These are phyloP conservation scores for Inonotus obliquus DNA, from an alignment of 1,284 basidiomycete genomes.

Conservation along the genomic window DNA sequence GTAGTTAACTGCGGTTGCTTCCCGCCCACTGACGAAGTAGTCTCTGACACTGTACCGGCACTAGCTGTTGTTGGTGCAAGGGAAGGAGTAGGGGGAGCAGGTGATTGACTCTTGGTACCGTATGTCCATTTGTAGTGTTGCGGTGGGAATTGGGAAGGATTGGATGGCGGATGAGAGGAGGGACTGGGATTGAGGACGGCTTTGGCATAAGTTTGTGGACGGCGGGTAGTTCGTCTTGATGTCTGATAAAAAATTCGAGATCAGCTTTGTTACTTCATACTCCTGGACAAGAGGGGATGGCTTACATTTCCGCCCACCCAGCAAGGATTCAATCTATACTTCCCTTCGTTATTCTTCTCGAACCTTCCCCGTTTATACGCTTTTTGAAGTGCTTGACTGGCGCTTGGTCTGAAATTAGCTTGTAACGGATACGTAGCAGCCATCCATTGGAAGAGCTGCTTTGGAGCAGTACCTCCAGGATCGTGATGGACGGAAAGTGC, in stretches of 20 bases:
- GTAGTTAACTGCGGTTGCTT: neutral
- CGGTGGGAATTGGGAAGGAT: constrained; percentile 5
- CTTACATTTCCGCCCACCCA: constrained; percentile 80
- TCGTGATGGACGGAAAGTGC: constrained; percentile 60
- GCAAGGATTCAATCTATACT: constrained; percentile 62
- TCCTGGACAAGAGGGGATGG: constrained; percentile 15
- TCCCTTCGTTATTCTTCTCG: constrained; percentile 63
- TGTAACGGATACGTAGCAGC: constrained; percentile 72
- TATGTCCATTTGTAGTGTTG: constrained; percentile 13
- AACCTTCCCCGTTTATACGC: constrained; percentile 72
- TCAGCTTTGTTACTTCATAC: neutral
- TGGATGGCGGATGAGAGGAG: constrained; percentile 14
- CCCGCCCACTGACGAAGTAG: neutral
- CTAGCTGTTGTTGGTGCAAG: neutral
- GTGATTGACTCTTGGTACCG: constrained; percentile 3
- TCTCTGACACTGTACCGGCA: neutral
- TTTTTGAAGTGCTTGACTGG: constrained; percentile 79
- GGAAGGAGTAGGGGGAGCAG: neutral
- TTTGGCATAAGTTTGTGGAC: constrained; percentile 49
- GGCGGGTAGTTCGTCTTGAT: constrained; percentile 58
- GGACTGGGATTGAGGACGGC: constrained; percentile 18
- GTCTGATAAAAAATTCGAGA: constrained; percentile 37
- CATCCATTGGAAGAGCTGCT: constrained; percentile 77
- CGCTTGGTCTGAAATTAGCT: constrained; percentile 79
- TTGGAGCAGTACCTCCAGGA: constrained; percentile 67